phyloP scores from a whole-genome alignment of 2,329 filamentous ascomycete genomes.

The Septoria petroselini region DNA sequence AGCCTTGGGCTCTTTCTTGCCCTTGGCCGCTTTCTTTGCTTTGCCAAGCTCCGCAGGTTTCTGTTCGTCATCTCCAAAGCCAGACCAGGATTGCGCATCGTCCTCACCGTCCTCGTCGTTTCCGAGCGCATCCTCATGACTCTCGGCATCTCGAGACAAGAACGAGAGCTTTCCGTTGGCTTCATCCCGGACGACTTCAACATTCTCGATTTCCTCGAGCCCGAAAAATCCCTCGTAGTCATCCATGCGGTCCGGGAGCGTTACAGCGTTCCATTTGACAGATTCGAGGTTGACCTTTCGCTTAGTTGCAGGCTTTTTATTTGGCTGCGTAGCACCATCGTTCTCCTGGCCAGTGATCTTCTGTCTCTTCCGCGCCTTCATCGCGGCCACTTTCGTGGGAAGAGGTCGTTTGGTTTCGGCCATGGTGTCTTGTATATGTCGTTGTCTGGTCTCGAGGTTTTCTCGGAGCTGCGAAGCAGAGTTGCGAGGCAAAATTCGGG shows the following conservation, averaged over 20 bases:
- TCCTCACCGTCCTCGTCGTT: conserved; percentile 51
- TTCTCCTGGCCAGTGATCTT: conserved; percentile 36
- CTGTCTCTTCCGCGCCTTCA: conserved; percentile 45
- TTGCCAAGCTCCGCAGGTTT: neutral
- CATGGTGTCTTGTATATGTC: conserved; percentile 17
- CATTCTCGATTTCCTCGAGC: conserved; percentile 85
- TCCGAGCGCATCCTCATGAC: conserved; percentile 4
- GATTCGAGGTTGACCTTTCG: conserved; percentile 27
- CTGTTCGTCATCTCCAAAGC: conserved; percentile 51
- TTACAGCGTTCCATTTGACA: conserved; percentile 62
- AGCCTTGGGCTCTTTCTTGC: conserved; percentile 18
- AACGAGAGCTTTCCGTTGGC: conserved; percentile 51
- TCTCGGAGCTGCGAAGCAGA: neutral
- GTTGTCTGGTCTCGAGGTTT: neutral
- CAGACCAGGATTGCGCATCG: conserved; percentile 51
- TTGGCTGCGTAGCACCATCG: conserved; percentile 10
- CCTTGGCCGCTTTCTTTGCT: conserved; percentile 13
- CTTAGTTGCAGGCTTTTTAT: conserved; percentile 18
- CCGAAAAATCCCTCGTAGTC: conserved; percentile 94
- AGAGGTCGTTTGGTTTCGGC: conserved; percentile 39
- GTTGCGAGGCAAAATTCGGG: neutral
- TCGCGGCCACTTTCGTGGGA: conserved; percentile 40
- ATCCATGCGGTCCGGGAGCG: conserved; percentile 70
- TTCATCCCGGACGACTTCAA: conserved; percentile 68
- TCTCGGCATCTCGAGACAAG: conserved; percentile 16